Conservation (phyloP, 2,329 filamentous ascomycete genomes). For the Aspergillus nomiae region DNA sequence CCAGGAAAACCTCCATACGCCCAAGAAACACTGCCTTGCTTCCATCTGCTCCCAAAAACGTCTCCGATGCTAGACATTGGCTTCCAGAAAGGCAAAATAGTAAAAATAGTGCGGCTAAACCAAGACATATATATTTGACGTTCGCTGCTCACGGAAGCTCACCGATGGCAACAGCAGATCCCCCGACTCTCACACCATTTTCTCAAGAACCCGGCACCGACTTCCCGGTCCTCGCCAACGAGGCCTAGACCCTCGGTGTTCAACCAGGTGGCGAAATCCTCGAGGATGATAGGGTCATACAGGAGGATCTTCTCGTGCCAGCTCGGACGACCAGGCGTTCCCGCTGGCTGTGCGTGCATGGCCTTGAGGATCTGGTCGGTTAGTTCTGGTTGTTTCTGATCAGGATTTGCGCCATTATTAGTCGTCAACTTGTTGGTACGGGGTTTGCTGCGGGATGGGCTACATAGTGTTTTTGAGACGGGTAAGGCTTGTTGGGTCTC, state of each 20-base stretch:
- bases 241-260: slow-evolving; percentile 69
- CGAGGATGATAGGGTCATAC: slow-evolving; percentile 86
- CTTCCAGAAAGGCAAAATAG: not conserved
- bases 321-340: slow-evolving; percentile 50
- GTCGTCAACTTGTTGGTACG: not conserved
- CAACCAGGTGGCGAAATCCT: slow-evolving; percentile 81
- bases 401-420: slow-evolving; percentile 15
- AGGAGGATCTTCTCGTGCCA: slow-evolving; percentile 95
- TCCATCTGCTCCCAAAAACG: not conserved
- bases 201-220: slow-evolving; percentile 69
- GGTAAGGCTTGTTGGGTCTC: slow-evolving; percentile 12
- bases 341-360: slow-evolving; percentile 47
- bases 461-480: slow-evolving; percentile 15
- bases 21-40: not conserved
- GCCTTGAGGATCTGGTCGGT: slow-evolving; percentile 51
- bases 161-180: slow-evolving; percentile 75
- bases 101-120: not conserved
- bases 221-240: slow-evolving; percentile 67
- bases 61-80: not conserved
- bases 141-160: slow-evolving; percentile 10
- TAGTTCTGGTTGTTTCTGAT: slow-evolving; percentile 34
- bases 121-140: not conserved
- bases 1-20: not conserved
- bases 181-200: slow-evolving; percentile 88
- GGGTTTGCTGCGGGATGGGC: slow-evolving; percentile 5